Evolutionary conservation across 2,329 filamentous ascomycete species (phyloP), one percentile per base, ranked within the genome.

Genomic region (Trichoderma lentiforme): DNA sequence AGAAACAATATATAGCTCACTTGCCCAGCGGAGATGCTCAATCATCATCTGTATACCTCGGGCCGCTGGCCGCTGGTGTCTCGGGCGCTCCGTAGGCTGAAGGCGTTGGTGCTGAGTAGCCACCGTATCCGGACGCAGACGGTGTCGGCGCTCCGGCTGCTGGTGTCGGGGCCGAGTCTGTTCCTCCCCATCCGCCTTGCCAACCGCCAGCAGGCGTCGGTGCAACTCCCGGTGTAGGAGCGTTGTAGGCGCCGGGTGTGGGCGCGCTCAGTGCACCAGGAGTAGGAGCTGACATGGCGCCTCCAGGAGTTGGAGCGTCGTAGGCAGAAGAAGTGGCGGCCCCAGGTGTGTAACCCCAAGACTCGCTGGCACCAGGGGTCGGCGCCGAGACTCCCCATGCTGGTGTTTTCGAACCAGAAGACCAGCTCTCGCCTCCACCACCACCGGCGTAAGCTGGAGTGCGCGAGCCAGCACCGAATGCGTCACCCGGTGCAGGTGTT

Each of bases 351-450:
- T 89, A 89, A 47, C 87, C 87, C 89, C 89, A 91, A 6, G 86
- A 83, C 72, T 91, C 88, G 77, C 86, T 88, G 67, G 85, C 88
- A 11, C 86, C 87, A 0, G 88, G 88, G 1, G 88, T 90, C 2
- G 88, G 87, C 4, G 88, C 88, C 3, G 87, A 87, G 9, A 83
- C 84, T 30, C 87, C 89, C 78, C 92, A 94, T 1, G 89, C 91
- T 3, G 94, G 94, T 1, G 94, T 97, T 80, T 95, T 93, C 34
- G 91, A 92, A 7, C 92, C 90, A 4, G 87, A 85, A 15, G 85
- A 89, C 84, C 92, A 93, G 36, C 87, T 84, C 72, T 92, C 91
- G 68, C 84, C 82, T 51, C 83, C 81, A 34, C 47, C 47, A 7
- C 83, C 81, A 14, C 83, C 81, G 26, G 82, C 82, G 76, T 90